Evolutionary conservation across 2,329 filamentous ascomycete genomes (phyloP).

Genomic region (Pestalotiopsis sp.): DNA sequence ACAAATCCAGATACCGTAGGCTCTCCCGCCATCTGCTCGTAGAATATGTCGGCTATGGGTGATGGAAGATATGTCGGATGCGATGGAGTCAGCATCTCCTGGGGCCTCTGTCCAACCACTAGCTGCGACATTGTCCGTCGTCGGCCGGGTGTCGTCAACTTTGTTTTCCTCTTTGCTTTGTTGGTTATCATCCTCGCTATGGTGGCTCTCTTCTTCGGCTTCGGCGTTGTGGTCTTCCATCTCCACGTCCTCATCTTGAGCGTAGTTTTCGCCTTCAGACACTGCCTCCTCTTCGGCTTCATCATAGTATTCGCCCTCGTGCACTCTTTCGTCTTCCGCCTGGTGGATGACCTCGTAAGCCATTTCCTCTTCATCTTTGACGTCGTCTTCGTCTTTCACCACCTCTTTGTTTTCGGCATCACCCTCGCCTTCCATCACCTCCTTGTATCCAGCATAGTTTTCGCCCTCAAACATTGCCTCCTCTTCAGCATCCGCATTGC

Average conservation of each 20-base stretch:
- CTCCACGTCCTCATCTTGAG: neutral
- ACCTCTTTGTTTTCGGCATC: too few species aligned
- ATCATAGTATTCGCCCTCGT: too few species aligned
- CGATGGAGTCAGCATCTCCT: neutral
- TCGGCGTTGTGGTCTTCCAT: neutral
- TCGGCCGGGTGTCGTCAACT: neutral
- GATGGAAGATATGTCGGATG: neutral
- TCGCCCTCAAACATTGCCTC: too few species aligned
- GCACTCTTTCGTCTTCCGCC: too few species aligned
- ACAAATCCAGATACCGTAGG: constrained; percentile 8
- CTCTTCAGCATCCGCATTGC: too few species aligned
- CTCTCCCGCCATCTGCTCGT: neutral
- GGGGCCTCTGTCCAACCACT: neutral
- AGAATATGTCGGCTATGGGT: neutral
- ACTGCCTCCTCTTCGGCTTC: neutral
- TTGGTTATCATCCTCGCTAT: neutral
- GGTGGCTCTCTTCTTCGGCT: neutral
- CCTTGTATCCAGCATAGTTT: too few species aligned
- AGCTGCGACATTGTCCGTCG: neutral
- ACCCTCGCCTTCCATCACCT: too few species aligned
- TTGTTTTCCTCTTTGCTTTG: neutral
- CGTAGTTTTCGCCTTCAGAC: neutral
- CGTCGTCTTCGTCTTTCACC: too few species aligned
- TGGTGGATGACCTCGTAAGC: too few species aligned
- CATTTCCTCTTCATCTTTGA: too few species aligned